phyloP scores from a whole-genome alignment of 1,139 yeast genomes.

The Hanseniaspora gamundiae region DNA sequence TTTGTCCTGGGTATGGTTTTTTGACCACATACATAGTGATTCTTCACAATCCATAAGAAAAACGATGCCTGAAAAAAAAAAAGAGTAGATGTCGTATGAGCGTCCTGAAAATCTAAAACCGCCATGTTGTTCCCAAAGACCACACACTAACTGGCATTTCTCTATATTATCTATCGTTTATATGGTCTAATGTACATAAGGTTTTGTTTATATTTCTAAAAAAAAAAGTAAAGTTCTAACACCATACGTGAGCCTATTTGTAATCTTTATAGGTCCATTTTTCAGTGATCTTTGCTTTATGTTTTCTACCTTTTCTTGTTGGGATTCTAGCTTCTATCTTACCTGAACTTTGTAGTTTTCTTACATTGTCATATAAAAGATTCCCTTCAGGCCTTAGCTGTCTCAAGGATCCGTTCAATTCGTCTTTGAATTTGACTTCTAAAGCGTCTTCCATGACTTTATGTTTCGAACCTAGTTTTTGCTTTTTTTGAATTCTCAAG shows the following conservation, averaged over 20 bases:
- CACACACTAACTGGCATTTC: no score
- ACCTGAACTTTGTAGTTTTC: conserved; percentile 72
- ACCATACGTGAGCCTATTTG: conserved; percentile 29
- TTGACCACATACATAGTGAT: no score
- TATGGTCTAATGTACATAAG: no score
- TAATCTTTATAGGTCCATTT: conserved; percentile 91
- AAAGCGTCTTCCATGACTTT: conserved; percentile 49
- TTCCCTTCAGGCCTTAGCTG: conserved; percentile 87
- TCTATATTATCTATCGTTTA: no score
- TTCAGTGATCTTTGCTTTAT: conserved; percentile 66
- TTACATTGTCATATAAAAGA: conserved; percentile 69
- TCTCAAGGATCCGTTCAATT: conserved; percentile 74
- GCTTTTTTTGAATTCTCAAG: conserved; percentile 24
- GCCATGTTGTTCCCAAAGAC: no score
- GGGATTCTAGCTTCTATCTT: conserved; percentile 76
- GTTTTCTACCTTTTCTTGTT: conserved; percentile 49
- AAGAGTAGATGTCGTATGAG: no score
- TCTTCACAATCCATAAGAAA: no score
- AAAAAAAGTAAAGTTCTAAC: neutral
- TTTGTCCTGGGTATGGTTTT: neutral
- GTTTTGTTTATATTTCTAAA: neutral
- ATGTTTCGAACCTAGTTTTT: conserved; percentile 40
- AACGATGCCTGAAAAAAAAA: no score
- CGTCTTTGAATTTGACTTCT: conserved; percentile 84
- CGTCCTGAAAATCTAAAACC: no score